Base-by-base conservation (phyloP, 2,329 filamentous ascomycete genomes). In the Simplicillium aogashimaense region DNA sequence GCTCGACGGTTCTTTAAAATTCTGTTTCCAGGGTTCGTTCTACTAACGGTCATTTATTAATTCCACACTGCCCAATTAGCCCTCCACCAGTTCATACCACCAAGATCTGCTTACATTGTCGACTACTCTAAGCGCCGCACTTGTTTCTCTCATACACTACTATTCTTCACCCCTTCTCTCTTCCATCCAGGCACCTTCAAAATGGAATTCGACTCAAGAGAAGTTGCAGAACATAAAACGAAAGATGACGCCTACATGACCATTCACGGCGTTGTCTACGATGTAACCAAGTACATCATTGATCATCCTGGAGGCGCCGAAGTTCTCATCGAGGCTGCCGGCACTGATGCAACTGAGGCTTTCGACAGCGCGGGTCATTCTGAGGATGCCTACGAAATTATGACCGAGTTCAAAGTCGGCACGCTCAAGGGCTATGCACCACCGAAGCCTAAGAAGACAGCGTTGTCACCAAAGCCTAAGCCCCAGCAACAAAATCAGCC, bases 341-440 rank as follows among this genome's bases (percentile, higher is more conserved):
- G 86, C 42, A 79, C 81, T 50, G 85, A 92, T 61, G 80, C 82
- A 36, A 86, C 82, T 34, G 80, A 86, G 56, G 82, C 78, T 33
- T 92, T 89, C 53, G 85, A 92, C 63, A 83, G 89, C 53, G 84
- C 86, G 30, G 86, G 86, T 35, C 86, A 94, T 67, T 87, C 82
- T 36, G 83, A 86, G 17, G 68, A 71, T 41, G 67, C 67, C 3
- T 57, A 52, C 38, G 65, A 67, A 31, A 62, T 67, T 36, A 62
- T 70, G 57, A 54, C 53, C 2, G 43, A 53, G 11, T 65, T 56
- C 39, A 47, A 47, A 32, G 36, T 70, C 29, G 67, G 66, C 14
- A 57, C 53, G 25, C 53, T 64, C 41, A 60, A 58, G 39, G 61
- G 58, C 31, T 52, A 42, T 13, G 30, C 30, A 30, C 46, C 46